Conservation (phyloP, 1,284 basidiomycete genomes). For the Neotropicomus parvogracilis region DNA sequence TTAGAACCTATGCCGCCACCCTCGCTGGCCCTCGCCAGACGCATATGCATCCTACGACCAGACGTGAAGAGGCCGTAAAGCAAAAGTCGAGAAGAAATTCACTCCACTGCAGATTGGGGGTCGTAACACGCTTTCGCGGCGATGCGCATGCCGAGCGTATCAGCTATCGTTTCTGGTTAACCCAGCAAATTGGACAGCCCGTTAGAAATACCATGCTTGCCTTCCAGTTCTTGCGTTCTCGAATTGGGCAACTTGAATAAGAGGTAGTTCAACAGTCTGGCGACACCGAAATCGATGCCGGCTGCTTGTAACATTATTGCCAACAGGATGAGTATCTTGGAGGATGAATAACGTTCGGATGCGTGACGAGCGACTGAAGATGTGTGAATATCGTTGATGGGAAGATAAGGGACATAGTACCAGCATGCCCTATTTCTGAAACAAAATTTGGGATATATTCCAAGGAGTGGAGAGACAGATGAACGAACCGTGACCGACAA, state of each 20-base stretch:
- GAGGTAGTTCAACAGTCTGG: conserved; percentile 46
- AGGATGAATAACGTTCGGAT: conserved; percentile 64
- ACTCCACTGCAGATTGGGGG: conserved; percentile 72
- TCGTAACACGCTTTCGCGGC: conserved; percentile 81
- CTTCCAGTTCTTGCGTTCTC: conserved; percentile 78
- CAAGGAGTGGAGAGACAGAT: background rate
- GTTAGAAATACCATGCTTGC: conserved; percentile 34
- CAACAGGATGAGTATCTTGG: conserved; percentile 53
- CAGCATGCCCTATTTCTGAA: conserved; percentile 84
- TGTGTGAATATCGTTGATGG: conserved; percentile 3
- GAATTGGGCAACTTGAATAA: conserved; percentile 81
- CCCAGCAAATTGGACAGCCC: background rate
- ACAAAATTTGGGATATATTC: background rate
- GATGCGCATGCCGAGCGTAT: conserved; percentile 71
- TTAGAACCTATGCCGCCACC: conserved; percentile 27
- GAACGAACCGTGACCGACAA: conserved; percentile 77
- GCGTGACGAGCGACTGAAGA: conserved; percentile 69
- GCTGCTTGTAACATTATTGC: conserved; percentile 47
- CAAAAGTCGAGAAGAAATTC: conserved; percentile 21
- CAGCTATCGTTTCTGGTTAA: conserved; percentile 45
- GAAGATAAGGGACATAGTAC: conserved; percentile 33
- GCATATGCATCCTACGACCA: conserved; percentile 58
- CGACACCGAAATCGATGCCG: conserved; percentile 56
- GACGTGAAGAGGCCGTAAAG: conserved; percentile 3
- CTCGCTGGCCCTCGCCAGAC: conserved; percentile 54